A percentile compares a stretch with the other conserved stretches of the same genome.
phyloP scores from a whole-genome alignment of 805 yeast genomes.

The Wickerhamomyces hampshirensis region DNA sequence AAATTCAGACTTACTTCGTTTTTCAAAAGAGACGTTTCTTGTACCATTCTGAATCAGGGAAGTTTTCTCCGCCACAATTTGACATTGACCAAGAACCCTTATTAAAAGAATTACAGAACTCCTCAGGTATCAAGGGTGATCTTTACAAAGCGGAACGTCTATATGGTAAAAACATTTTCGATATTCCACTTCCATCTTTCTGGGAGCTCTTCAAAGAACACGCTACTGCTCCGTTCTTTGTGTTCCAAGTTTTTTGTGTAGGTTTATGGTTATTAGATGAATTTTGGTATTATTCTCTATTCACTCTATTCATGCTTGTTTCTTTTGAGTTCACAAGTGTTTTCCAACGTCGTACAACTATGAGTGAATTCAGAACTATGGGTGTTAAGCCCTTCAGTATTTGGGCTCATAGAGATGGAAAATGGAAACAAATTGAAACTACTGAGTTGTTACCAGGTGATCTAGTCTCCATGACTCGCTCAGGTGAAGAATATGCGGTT shows the following conservation, averaged over 20 bases:
- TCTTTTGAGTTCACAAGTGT: slow-evolving; percentile 93
- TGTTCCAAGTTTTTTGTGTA: slow-evolving; percentile 93
- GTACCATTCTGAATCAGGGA: slow-evolving; percentile 45
- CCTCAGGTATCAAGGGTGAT: slow-evolving; percentile 54
- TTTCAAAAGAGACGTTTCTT: slow-evolving; percentile 92
- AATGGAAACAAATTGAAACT: slow-evolving; percentile 69
- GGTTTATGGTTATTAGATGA: slow-evolving; percentile 96
- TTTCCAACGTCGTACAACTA: slow-evolving; percentile 90
- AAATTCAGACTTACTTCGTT: slow-evolving; percentile 61
- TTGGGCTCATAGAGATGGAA: slow-evolving; percentile 61
- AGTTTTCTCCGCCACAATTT: slow-evolving; percentile 80
- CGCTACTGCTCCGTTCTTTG: slow-evolving; percentile 97
- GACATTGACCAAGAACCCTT: slow-evolving; percentile 52
- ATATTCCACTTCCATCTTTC: slow-evolving; percentile 93
- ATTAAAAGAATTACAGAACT: slow-evolving; percentile 49
- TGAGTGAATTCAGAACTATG: slow-evolving; percentile 95
- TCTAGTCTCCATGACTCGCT: slow-evolving; percentile 79
- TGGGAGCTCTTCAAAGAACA: slow-evolving; percentile 90
- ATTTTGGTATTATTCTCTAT: slow-evolving; percentile 91
- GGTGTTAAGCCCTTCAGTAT: slow-evolving; percentile 88
- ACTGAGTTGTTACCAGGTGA: slow-evolving; percentile 87
- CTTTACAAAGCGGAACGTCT: slow-evolving; percentile 44
- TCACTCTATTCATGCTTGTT: slow-evolving; percentile 86
- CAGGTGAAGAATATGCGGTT: slow-evolving; percentile 84
- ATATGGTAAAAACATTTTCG: slow-evolving; percentile 85